Percentiles rank a stretch among this genome's conserved stretches.
Evolutionary conservation across 1,284 basidiomycete species (phyloP).

Genomic region (Fomitopsis palustris): DNA sequence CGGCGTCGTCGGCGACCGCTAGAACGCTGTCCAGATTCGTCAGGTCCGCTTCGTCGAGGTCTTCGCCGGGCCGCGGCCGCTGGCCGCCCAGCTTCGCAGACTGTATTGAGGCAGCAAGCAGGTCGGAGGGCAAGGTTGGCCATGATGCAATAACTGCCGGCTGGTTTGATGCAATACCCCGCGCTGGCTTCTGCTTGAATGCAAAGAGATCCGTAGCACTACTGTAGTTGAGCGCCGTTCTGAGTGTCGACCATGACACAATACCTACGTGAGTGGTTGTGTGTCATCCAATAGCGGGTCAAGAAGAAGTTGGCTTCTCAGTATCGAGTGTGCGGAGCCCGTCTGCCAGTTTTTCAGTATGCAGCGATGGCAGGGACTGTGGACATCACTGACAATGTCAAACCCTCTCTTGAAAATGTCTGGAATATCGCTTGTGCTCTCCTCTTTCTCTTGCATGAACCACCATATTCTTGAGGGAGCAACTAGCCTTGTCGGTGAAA

Average conservation of each 20-base stretch:
- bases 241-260: not conserved
- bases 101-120: conserved; percentile 55
- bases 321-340: conserved; percentile 69
- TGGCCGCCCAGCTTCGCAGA: conserved; percentile 31
- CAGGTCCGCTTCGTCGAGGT: conserved; percentile 47
- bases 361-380: too few species aligned
- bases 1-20: conserved; percentile 52
- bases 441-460: conserved; percentile 50
- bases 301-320: conserved; percentile 65
- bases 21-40: conserved; percentile 62
- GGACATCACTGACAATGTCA: conserved; percentile 49
- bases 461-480: conserved; percentile 63
- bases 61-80: conserved; percentile 34
- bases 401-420: conserved; percentile 72
- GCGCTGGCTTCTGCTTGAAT: conserved; percentile 64
- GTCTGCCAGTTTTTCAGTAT: conserved; percentile 41
- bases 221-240: conserved; percentile 7
- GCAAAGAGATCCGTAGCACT: conserved; percentile 76
- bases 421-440: conserved; percentile 47
- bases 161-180: conserved; percentile 38
- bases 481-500: conserved; percentile 15
- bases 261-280: conserved; percentile 55
- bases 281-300: conserved; percentile 64
- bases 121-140: conserved; percentile 60
- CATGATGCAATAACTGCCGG: conserved; percentile 61